Percentiles rank a stretch among this genome's conserved stretches.
phyloP scores from a whole-genome alignment of 2,329 filamentous ascomycete species.

The Apiospora koreana region DNA sequence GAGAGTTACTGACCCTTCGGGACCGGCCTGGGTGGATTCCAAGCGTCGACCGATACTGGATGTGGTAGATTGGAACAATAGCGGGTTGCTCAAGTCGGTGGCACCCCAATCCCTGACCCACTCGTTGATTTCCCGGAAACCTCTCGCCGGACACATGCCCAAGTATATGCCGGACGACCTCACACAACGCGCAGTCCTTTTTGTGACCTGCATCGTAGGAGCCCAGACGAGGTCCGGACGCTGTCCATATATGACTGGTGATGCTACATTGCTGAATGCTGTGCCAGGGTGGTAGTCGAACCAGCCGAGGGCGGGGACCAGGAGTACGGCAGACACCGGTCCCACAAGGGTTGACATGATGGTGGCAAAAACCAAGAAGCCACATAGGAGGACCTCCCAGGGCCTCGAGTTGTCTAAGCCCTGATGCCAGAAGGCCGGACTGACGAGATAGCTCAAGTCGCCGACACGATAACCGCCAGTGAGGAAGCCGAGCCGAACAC shows the following conservation, averaged over 20 bases:
- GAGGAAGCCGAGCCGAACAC: not conserved
- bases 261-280: not conserved
- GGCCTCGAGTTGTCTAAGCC: not conserved
- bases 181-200: not conserved
- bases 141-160: not conserved
- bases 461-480: not conserved
- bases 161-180: not conserved
- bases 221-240: not conserved
- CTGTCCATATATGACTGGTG: not conserved
- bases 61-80: not conserved
- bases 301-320: not conserved
- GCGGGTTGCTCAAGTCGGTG: not conserved
- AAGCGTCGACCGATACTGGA: not conserved
- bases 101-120: not conserved
- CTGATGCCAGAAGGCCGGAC: not conserved
- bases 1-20: not conserved
- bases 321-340: not conserved
- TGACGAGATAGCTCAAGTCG: not conserved
- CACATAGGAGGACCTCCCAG: not conserved
- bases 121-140: not conserved
- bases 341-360: not conserved
- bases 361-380: not conserved
- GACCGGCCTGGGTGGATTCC: not conserved
- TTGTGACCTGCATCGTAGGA: not conserved
- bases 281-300: not conserved